phyloP scores from a whole-genome alignment of 208 protist genomes.

The Leishmania gerbilli region DNA sequence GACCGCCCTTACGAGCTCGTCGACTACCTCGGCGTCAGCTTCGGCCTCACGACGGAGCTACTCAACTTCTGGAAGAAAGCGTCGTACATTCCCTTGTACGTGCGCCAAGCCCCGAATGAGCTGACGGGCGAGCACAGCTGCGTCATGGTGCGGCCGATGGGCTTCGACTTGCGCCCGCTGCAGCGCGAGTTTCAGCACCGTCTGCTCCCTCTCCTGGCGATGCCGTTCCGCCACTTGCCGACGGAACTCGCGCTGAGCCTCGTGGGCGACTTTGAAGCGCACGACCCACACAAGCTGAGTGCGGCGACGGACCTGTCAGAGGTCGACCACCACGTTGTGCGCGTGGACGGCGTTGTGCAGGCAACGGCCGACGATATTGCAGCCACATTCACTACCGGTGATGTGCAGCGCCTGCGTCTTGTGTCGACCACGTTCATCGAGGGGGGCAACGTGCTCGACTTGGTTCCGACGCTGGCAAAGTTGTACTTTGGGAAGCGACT shows the following conservation, averaged over 20 bases:
- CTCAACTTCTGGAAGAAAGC: conserved; percentile 97
- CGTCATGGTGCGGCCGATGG: conserved; percentile 96
- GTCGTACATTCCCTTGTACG: conserved; percentile 91
- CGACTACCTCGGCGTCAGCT: conserved; percentile 98
- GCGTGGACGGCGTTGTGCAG: conserved; percentile 63
- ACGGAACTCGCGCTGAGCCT: conserved; percentile 90
- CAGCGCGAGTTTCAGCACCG: conserved; percentile 92
- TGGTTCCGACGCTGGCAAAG: conserved; percentile 92
- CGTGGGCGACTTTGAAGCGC: conserved; percentile 56
- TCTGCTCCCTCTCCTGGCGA: conserved; percentile 91
- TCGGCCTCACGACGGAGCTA: conserved; percentile 95
- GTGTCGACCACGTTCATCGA: conserved; percentile 95
- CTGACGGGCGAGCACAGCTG: conserved; percentile 99
- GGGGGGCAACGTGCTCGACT: conserved; percentile 95
- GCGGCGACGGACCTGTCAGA: conserved; percentile 41
- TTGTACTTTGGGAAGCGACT: conserved; percentile 91
- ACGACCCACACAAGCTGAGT: conserved; percentile 52
- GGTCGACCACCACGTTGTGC: conserved; percentile 36
- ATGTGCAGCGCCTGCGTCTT: conserved; percentile 95
- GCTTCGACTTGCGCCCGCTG: conserved; percentile 62
- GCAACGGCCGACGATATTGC: conserved; percentile 52
- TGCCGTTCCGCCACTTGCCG: conserved; percentile 90
- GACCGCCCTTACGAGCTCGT: conserved; percentile 92
- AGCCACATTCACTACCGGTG: conserved; percentile 72
- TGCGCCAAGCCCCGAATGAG: conserved; percentile 95